Percentiles rank a stretch among this genome's conserved stretches.
Evolutionary conservation across 1,139 yeast genomes (phyloP).

Genomic region (Candida glucosophila): DNA sequence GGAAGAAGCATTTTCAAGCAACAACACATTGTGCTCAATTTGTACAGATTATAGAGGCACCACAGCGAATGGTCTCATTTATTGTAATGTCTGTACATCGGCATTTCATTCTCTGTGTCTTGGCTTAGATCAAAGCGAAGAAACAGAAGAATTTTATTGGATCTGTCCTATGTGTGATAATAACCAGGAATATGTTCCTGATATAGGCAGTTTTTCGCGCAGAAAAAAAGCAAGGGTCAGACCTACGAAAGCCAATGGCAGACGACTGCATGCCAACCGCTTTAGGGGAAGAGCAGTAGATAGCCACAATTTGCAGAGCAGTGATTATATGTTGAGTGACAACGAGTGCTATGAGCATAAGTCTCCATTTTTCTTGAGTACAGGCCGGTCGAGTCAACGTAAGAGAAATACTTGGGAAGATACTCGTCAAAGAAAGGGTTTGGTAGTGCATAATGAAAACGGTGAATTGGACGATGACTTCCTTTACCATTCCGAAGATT

Average conservation of each 20-base stretch:
- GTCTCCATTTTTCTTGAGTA: too few species aligned
- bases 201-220: background rate
- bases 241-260: too few species aligned
- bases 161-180: conserved; percentile 38
- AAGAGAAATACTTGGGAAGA: background rate
- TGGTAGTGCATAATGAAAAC: conserved; percentile 24
- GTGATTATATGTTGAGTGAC: background rate
- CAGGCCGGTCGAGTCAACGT: background rate
- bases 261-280: too few species aligned
- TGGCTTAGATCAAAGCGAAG: conserved; percentile 14
- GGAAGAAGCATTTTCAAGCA: too few species aligned
- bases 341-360: too few species aligned
- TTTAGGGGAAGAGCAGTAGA: too few species aligned
- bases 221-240: too few species aligned
- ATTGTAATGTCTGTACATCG: conserved; percentile 27
- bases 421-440: conserved; percentile 8
- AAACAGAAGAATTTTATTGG: too few species aligned
- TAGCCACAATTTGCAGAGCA: conserved; percentile 1
- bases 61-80: conserved; percentile 13
- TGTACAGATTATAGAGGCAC: conserved; percentile 20
- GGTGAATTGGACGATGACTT: conserved; percentile 31
- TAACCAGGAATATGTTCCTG: conserved; percentile 18
- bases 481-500: conserved; percentile 13
- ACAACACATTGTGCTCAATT: conserved; percentile 33
- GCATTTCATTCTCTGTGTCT: conserved; percentile 29